Conservation (phyloP, 2,329 filamentous ascomycete species). For the Cladosporium sp. region DNA sequence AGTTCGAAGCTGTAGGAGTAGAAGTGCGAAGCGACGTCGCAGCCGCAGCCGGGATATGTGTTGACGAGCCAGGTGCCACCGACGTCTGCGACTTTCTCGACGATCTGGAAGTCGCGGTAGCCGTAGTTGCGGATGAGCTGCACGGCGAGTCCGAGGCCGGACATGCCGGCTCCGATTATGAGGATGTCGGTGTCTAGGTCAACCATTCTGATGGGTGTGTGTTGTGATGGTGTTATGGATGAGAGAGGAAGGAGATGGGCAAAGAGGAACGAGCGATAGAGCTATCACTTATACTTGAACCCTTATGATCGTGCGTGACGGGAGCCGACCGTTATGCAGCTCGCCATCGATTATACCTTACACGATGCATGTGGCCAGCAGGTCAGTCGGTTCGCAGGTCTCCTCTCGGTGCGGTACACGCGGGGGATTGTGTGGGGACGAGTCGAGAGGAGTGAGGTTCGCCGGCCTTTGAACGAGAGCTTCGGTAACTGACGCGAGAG, state of each 20-base stretch:
- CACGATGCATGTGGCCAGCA: neutral
- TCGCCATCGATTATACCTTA: neutral
- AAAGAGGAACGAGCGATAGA: neutral
- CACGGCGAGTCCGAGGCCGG: conserved; percentile 49
- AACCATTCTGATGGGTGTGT: conserved; percentile 24
- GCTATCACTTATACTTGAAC: conserved; percentile 5
- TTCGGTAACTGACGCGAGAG: neutral
- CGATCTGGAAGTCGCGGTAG: conserved; percentile 43
- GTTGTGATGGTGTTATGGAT: neutral
- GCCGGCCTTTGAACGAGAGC: neutral
- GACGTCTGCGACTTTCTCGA: conserved; percentile 45
- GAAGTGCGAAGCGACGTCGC: conserved; percentile 42
- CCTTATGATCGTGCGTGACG: neutral
- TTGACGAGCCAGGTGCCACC: conserved; percentile 47
- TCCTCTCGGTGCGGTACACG: neutral
- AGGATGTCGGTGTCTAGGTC: conserved; percentile 48
- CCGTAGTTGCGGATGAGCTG: conserved; percentile 45
- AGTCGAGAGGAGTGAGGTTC: neutral
- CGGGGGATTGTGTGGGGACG: conserved; percentile 7
- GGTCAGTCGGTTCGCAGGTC: neutral
- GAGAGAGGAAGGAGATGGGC: neutral
- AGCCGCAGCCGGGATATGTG: conserved; percentile 45
- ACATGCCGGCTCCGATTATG: conserved; percentile 54
- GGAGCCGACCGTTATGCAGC: neutral
- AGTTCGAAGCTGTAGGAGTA: conserved; percentile 46